phyloP scores from a whole-genome alignment of 768 basidiomycete genomes.

The Rhizopogon vinicolor region DNA sequence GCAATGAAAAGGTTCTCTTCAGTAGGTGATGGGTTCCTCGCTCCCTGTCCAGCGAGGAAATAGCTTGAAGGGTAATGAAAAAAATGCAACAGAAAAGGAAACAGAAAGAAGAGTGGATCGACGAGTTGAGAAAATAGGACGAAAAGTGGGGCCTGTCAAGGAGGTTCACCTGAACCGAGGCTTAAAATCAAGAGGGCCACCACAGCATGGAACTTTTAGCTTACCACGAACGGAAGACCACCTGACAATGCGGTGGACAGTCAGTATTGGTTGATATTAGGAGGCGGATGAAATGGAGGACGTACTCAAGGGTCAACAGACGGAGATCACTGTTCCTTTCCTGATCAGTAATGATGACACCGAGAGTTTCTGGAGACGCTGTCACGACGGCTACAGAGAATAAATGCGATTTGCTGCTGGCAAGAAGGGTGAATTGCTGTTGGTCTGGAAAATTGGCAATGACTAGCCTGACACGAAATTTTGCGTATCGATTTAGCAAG shows the following conservation, averaged over 20 bases:
- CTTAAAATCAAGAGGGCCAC: constrained; percentile 11
- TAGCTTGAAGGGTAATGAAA: constrained; percentile 41
- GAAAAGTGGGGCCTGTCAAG: constrained; percentile 45
- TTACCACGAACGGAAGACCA: constrained; percentile 76
- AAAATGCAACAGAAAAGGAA: constrained; percentile 8
- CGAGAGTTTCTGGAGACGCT: constrained; percentile 37
- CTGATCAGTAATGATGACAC: constrained; percentile 70
- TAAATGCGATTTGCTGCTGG: constrained; percentile 2
- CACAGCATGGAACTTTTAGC: constrained; percentile 20
- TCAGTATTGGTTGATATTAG: constrained; percentile 6
- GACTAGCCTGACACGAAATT: constrained; percentile 5
- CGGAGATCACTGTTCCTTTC: constrained; percentile 76
- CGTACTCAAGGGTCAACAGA: constrained; percentile 76
- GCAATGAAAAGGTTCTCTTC: constrained; percentile 43
- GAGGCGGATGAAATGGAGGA: constrained; percentile 13
- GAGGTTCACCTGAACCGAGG: constrained; percentile 64
- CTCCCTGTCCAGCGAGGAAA: constrained; percentile 66
- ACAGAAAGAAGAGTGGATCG: constrained; percentile 4
- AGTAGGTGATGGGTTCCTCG: constrained; percentile 62
- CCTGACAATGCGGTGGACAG: constrained; percentile 35
- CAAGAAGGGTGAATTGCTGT: constrained; percentile 7
- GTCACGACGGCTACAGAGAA: constrained; percentile 19
- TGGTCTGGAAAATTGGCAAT: constrained; percentile 20
- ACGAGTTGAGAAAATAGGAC: constrained; percentile 1
- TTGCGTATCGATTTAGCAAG: constrained; percentile 7